A percentile compares a stretch with the other conserved stretches of the same genome.
These are phyloP conservation scores for Leccinum longicurvipes DNA, from an alignment of 768 basidiomycete genomes.

Conservation along the genomic window DNA sequence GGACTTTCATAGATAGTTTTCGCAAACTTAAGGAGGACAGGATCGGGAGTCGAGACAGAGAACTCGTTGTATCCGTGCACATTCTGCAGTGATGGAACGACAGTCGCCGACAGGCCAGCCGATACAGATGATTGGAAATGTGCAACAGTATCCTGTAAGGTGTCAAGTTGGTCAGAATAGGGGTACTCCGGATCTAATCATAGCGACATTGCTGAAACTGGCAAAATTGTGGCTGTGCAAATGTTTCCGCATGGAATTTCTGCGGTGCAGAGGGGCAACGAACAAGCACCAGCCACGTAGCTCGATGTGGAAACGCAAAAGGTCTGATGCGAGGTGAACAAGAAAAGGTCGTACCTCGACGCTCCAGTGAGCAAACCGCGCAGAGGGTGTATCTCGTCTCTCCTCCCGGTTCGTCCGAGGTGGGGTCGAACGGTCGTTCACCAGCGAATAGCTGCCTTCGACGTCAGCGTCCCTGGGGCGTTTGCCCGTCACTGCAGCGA, in stretches of 20 bases:
- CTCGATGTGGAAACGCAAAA: neutral
- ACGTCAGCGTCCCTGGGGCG: slow-evolving; percentile 20
- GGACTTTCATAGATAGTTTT: slow-evolving; percentile 97
- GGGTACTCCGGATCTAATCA: slow-evolving; percentile 3
- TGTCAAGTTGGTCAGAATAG: slow-evolving; percentile 7
- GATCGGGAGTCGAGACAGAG: slow-evolving; percentile 77
- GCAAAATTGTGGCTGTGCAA: slow-evolving; percentile 9
- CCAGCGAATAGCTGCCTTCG: slow-evolving; percentile 40
- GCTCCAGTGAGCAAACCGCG: slow-evolving; percentile 63
- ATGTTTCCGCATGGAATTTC: slow-evolving; percentile 5
- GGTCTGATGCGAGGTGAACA: neutral
- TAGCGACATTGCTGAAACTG: slow-evolving; percentile 2
- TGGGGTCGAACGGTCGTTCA: slow-evolving; percentile 17
- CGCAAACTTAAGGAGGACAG: slow-evolving; percentile 80
- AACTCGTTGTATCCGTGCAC: slow-evolving; percentile 93
- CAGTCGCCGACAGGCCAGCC: slow-evolving; percentile 58
- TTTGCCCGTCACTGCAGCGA: slow-evolving; percentile 33
- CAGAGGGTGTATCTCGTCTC: slow-evolving; percentile 53
- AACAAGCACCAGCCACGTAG: neutral
- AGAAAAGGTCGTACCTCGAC: slow-evolving; percentile 48
- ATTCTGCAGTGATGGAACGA: slow-evolving; percentile 61
- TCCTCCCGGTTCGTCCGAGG: slow-evolving; percentile 29
- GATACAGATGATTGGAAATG: slow-evolving; percentile 64
- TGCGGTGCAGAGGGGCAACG: neutral
- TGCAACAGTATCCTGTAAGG: slow-evolving; percentile 63